A percentile compares a stretch with the other conserved stretches of the same genome.
Evolutionary conservation across 768 basidiomycete genomes (phyloP).

Genomic region (Lanmaoa pseudosensibilis): DNA sequence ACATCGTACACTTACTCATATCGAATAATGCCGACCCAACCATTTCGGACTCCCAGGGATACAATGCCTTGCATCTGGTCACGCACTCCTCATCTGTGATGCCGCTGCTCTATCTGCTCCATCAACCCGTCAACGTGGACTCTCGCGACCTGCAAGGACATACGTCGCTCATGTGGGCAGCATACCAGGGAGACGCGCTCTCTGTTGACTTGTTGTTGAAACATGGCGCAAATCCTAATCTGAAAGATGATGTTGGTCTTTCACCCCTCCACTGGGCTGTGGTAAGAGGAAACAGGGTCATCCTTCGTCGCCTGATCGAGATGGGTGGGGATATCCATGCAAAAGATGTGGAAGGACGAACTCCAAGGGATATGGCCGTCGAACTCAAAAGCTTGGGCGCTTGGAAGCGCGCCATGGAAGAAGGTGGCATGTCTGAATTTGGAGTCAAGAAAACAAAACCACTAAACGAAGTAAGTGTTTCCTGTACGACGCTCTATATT

Average conservation of each 20-base stretch:
- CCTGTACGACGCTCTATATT: neutral
- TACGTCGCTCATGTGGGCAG: constrained; percentile 97
- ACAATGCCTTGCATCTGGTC: constrained; percentile 93
- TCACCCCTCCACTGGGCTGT: constrained; percentile 97
- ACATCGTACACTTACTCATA: constrained; percentile 90
- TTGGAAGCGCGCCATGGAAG: constrained; percentile 86
- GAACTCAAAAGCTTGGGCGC: constrained; percentile 90
- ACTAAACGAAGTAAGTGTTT: constrained; percentile 63
- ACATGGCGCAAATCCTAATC: constrained; percentile 78
- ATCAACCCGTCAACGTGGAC: constrained; percentile 92
- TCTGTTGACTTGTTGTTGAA: constrained; percentile 88
- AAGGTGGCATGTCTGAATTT: constrained; percentile 79
- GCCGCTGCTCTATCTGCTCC: constrained; percentile 88
- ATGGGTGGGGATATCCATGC: constrained; percentile 80
- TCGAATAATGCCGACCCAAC: constrained; percentile 90
- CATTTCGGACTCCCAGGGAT: constrained; percentile 89
- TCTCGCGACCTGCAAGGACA: constrained; percentile 90
- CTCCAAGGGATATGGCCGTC: constrained; percentile 90
- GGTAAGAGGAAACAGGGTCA: constrained; percentile 87
- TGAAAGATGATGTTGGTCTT: constrained; percentile 79
- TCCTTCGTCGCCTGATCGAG: constrained; percentile 82
- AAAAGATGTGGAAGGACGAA: constrained; percentile 82
- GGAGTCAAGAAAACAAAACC: constrained; percentile 66
- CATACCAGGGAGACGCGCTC: constrained; percentile 96
- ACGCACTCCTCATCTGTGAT: constrained; percentile 94